Base-by-base conservation (phyloP, 2,329 filamentous ascomycete species). In the Bipolaris cookei region DNA sequence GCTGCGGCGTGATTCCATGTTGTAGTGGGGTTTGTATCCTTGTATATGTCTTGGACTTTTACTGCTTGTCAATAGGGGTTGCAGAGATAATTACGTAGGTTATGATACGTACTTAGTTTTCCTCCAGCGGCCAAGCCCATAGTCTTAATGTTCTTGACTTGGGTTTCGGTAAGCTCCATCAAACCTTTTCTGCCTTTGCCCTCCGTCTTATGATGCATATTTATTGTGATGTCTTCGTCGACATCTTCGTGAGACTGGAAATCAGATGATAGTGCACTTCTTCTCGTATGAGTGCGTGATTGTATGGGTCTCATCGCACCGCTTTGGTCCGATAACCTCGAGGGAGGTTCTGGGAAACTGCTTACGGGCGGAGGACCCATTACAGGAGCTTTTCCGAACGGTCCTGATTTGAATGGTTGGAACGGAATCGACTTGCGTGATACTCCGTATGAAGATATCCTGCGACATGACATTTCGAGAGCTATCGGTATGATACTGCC, bases 41-140 rank as follows among this genome's bases (percentile, higher is more conserved):
- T 51, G 39, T 44, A 38, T 20, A 51, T 51, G 28, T 51, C 49
- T 21, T 51, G 49, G 1, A 51, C 49, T 35, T n/a, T 28, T 20
- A 10, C 6, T 20, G 6, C 1, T 6, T 21, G 6, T 43, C 11
- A 42, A 23, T 23, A 4, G 11, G n/a, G n/a, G n/a, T n/a, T n/a
- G n/a, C n/a, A n/a, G n/a, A n/a, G n/a, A n/a, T n/a, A n/a, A n/a
- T n/a, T n/a, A n/a, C n/a, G n/a, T n/a, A n/a, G n/a, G n/a, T n/a
- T n/a, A n/a, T n/a, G n/a, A n/a, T n/a, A n/a, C n/a, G n/a, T 25
- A 51, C 38, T 35, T 3, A 45, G 49, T 37, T 51, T 51, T 0
- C 44, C 51, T 5, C 51, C 43, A 1, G 43, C 51, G 2, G 51
- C 51, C 5, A 54, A 13, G 1, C 51, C 51, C 43, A 54, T 35